phyloP scores from a whole-genome alignment of 2,329 filamentous ascomycete species.

The Calonectria naviculata region DNA sequence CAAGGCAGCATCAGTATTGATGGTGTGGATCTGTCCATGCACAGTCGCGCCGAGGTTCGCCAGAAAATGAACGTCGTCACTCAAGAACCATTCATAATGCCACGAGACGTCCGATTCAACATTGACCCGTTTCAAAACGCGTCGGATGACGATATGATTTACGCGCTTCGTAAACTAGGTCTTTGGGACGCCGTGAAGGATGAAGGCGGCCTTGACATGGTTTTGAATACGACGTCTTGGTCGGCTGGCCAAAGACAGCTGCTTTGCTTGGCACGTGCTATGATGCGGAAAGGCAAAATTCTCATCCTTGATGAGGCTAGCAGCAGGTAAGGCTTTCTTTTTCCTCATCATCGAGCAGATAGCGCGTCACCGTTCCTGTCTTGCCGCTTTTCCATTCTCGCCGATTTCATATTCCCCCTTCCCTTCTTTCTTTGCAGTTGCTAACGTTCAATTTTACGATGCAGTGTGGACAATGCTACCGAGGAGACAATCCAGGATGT shows the following conservation, averaged over 20 bases:
- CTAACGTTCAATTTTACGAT: background rate
- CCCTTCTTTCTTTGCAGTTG: too few relatives aligned
- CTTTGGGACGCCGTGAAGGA: background rate
- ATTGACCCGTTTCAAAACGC: background rate
- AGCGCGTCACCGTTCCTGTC: too few relatives aligned
- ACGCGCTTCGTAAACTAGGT: background rate
- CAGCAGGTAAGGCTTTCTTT: background rate
- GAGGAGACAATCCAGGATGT: background rate
- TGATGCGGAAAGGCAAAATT: background rate
- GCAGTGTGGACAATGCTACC: background rate
- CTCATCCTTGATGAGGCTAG: background rate
- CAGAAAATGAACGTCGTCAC: background rate
- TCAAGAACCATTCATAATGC: background rate
- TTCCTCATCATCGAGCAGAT: too few relatives aligned
- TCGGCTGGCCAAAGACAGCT: background rate
- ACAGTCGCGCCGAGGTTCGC: background rate
- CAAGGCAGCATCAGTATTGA: background rate
- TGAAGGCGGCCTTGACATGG: background rate
- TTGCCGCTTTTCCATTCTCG: too few relatives aligned
- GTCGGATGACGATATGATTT: background rate
- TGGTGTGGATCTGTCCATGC: background rate
- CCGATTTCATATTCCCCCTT: too few relatives aligned
- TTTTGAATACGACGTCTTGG: background rate
- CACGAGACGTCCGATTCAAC: background rate
- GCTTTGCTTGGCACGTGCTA: background rate